These are phyloP conservation scores for Hemisphaericaspora xylofermentans DNA, from an alignment of 1,139 yeast genomes.

Conservation along the genomic window DNA sequence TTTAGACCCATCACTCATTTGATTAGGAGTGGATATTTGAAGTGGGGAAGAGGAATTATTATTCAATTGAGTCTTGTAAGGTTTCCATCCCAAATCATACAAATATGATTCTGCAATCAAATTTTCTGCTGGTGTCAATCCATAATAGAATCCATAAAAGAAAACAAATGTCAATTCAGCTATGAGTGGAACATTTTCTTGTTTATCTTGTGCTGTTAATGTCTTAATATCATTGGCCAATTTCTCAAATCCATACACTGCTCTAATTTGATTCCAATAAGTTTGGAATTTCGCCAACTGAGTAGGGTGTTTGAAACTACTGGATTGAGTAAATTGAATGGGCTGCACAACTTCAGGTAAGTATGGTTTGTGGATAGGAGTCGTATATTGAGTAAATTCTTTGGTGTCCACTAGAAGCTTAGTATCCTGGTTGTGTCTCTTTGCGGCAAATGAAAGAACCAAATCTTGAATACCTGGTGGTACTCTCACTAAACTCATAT, in stretches of 20 bases:
- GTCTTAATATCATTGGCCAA: conserved; percentile 32
- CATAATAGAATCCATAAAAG: conserved; percentile 62
- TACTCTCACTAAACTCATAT: conserved; percentile 44
- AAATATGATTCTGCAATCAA: conserved; percentile 44
- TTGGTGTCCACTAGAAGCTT: conserved; percentile 27
- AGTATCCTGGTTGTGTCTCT: conserved; percentile 29
- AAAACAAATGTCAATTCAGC: conserved; percentile 47
- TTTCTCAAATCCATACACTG: conserved; percentile 36
- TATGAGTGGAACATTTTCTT: conserved; percentile 22
- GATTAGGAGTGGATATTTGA: conserved; percentile 8
- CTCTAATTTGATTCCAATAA: conserved; percentile 52
- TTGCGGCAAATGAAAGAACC: conserved; percentile 50
- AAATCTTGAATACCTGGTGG: conserved; percentile 78
- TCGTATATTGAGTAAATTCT: conserved; percentile 28
- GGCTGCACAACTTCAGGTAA: conserved; percentile 34
- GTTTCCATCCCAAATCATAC: conserved; percentile 46
- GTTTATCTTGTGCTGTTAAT: conserved; percentile 20
- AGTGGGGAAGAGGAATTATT: conserved; percentile 7
- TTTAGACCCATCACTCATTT: conserved; percentile 9
- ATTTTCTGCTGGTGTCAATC: conserved; percentile 51
- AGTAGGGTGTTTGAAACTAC: conserved; percentile 35
- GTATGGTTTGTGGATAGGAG: conserved; percentile 40
- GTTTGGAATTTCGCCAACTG: conserved; percentile 39
- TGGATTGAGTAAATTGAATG: conserved; percentile 20
- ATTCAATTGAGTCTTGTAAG: conserved; percentile 26